phyloP scores from a whole-genome alignment of 2,329 filamentous ascomycete species.

The Colletotrichum paranaense region DNA sequence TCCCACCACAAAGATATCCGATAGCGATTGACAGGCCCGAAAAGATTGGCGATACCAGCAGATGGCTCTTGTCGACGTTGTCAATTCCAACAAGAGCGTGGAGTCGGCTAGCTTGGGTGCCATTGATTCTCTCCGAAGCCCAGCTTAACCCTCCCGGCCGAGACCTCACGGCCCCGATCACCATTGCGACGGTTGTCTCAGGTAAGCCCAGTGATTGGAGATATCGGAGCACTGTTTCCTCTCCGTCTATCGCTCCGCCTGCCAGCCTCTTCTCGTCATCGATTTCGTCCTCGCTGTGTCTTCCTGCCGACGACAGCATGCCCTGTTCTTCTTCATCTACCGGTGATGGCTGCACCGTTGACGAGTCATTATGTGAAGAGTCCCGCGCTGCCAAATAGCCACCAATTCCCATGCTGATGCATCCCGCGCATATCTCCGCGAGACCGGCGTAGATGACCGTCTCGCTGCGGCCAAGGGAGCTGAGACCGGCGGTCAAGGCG shows the following conservation, averaged over 20 bases:
- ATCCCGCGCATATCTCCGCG: conserved; percentile 77
- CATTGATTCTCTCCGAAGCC: background rate
- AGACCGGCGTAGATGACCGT: conserved; percentile 76
- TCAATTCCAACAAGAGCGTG: background rate
- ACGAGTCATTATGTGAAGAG: conserved; percentile 38
- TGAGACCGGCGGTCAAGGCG: conserved; percentile 77
- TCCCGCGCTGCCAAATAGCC: conserved; percentile 72
- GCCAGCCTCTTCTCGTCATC: conserved; percentile 8
- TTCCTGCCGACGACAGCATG: conserved; percentile 39
- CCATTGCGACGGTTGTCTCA: conserved; percentile 32
- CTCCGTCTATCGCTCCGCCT: conserved; percentile 2
- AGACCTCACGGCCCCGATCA: conserved; percentile 41
- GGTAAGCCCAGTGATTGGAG: conserved; percentile 47
- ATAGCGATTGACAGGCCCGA: conserved; percentile 70
- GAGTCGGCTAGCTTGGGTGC: background rate
- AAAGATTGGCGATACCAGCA: conserved; percentile 46
- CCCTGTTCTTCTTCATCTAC: conserved; percentile 38
- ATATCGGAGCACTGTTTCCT: conserved; percentile 44
- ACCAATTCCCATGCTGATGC: conserved; percentile 80
- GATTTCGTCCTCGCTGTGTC: conserved; percentile 2
- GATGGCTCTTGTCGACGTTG: background rate
- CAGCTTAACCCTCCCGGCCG: conserved; percentile 40
- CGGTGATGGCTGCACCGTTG: conserved; percentile 24
- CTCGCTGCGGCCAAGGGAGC: conserved; percentile 67
- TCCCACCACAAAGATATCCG: conserved; percentile 72